Evolutionary conservation across 257 asterid species (phyloP), one percentile per base, ranked within the genome.

Genomic region (Ilex aquifolium): DNA sequence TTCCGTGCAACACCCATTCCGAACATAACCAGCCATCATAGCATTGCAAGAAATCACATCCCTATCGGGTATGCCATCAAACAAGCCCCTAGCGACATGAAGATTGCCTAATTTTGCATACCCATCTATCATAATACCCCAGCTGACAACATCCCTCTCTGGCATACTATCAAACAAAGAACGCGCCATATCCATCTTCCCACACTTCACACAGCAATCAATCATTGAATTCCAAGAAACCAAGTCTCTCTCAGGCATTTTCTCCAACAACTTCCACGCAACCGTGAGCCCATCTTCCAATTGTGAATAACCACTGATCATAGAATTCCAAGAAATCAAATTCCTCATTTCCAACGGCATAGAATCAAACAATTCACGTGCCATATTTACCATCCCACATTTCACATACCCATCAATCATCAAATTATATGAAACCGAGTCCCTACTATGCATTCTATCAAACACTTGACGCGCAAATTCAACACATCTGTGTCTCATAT

Each of bases 141-240:
- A 91, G 65, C 87, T 88, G 17, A 85, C 87, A 10, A 77, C 88
- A 60, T 91, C 95, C 69, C 78, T 84, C 46, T 77, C 55, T 0
- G 86, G 66, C 90, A 88, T 91, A 62, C 32, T 73, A 49, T 80
- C 82, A 71, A 91, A 88, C 77, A 91, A 63, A 56, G 31, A 52
- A 32, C 56, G 73, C 31, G 95, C 96, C 70, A 66, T 29, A 55
- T 72, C 79, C 74, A 79, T 70, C 69, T 77, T 76, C 52, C 86
- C 89, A 69, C 77, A 73, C 80, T 88, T 80, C 2, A 79, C 85
- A 46, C 88, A 86, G 39, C 87, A 83, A 83, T 79, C 89, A 57
- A 85, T 72, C 92, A 84, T 83, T 64, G 84, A 81, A 67, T 91
- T 91, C 95, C 91, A 88, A 31, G 98, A 85, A 77, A 91, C 94